A percentile compares a stretch with the other conserved stretches of the same genome.
These are phyloP conservation scores for Peronosclerospora sorghi DNA, from an alignment of 352 stramenopile species.

Conservation along the genomic window DNA sequence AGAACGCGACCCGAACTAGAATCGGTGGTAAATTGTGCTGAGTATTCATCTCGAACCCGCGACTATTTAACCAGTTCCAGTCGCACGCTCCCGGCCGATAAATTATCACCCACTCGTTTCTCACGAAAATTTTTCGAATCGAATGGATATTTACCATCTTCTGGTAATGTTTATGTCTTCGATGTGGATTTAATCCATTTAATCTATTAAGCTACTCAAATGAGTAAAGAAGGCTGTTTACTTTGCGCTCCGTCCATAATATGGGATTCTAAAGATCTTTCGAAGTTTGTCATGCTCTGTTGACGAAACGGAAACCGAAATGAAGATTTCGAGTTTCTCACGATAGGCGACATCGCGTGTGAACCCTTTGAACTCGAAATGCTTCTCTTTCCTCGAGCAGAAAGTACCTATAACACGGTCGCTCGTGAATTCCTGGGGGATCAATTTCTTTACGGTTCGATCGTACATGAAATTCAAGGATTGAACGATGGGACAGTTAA, in stretches of 20 bases:
- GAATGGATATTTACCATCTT: constrained; percentile 1
- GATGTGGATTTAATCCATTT: constrained; percentile 23
- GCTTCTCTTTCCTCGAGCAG: constrained; percentile 15
- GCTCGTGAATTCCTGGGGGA: constrained; percentile 17
- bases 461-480: constrained; percentile 28
- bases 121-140: constrained; percentile 7
- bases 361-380: constrained; percentile 17
- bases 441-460: constrained; percentile 40
- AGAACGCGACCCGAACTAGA: neutral
- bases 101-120: constrained; percentile 8
- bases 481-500: constrained; percentile 1
- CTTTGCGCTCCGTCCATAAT: constrained; percentile 16
- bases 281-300: constrained; percentile 19
- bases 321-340: constrained; percentile 24
- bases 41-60: neutral
- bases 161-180: constrained; percentile 18
- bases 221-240: constrained; percentile 11
- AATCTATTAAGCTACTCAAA: constrained; percentile 9
- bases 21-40: too few species aligned
- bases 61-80: constrained; percentile 15
- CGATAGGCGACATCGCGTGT: constrained; percentile 25
- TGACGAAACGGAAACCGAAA: constrained; percentile 5
- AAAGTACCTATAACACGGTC: constrained; percentile 25
- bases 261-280: constrained; percentile 26
- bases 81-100: constrained; percentile 10